Conservation (phyloP, 1,139 yeast genomes). For the Suhomyces terraborum region DNA sequence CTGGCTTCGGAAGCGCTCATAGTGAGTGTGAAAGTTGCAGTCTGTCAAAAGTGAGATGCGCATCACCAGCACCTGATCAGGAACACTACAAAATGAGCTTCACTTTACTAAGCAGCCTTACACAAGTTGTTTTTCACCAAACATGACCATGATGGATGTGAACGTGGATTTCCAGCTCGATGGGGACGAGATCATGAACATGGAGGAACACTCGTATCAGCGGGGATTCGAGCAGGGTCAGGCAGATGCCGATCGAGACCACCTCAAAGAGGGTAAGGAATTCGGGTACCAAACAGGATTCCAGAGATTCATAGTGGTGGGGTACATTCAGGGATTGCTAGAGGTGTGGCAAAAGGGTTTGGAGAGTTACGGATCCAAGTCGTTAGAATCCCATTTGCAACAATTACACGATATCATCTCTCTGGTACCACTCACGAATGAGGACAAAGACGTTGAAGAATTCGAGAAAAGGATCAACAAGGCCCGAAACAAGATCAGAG, state of each 20-base stretch:
- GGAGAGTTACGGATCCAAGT: conserved; percentile 20
- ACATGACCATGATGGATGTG: conserved; percentile 7
- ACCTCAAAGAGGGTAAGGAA: conserved; percentile 67
- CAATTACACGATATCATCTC: conserved; percentile 30
- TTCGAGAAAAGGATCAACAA: conserved; percentile 48
- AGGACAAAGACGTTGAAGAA: conserved; percentile 49
- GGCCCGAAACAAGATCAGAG: conserved; percentile 56
- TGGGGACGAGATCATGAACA: conserved; percentile 51
- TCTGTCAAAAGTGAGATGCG: neutral
- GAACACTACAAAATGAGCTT: neutral
- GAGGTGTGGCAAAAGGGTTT: conserved; percentile 35
- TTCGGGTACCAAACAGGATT: conserved; percentile 80
- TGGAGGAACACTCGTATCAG: conserved; percentile 59
- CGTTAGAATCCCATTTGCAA: conserved; percentile 30
- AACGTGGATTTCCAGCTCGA: conserved; percentile 26
- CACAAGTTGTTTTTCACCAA: too few species aligned
- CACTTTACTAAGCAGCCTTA: too few species aligned
- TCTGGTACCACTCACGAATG: conserved; percentile 32
- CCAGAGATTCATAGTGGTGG: conserved; percentile 65
- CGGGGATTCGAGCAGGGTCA: conserved; percentile 66
- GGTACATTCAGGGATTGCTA: conserved; percentile 61
- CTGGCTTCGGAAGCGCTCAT: conserved; percentile 10
- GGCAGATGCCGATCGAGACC: conserved; percentile 41
- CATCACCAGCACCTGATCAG: neutral
- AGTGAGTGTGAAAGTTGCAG: neutral